Percentiles rank a stretch among this genome's conserved stretches.
phyloP scores from a whole-genome alignment of 2,329 filamentous ascomycete species.

The Colletotrichum limetticola region DNA sequence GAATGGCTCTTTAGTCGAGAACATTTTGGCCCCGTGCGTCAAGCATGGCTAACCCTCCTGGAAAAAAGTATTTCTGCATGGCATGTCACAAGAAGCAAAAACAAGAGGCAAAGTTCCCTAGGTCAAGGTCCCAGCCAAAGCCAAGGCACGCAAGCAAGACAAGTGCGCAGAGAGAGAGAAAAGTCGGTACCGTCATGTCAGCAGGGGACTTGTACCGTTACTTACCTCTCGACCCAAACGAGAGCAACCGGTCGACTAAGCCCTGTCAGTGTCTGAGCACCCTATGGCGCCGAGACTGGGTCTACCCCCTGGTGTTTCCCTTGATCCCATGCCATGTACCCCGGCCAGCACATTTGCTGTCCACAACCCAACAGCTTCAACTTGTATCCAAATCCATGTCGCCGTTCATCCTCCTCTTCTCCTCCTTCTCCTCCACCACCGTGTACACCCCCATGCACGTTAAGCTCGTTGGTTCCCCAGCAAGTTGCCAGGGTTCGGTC shows the following conservation, averaged over 20 bases:
- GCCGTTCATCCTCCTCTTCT: conserved; percentile 29
- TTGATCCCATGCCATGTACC: conserved; percentile 18
- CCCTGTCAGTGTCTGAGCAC: conserved; percentile 36
- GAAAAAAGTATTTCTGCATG: conserved; percentile 17
- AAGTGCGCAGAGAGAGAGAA: background rate
- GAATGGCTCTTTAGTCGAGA: conserved; percentile 16
- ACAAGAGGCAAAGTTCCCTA: conserved; percentile 26
- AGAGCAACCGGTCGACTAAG: conserved; percentile 33
- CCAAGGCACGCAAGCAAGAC: conserved; percentile 18
- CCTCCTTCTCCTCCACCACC: conserved; percentile 15
- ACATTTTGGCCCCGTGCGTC: conserved; percentile 22
- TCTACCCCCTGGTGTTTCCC: conserved; percentile 28
- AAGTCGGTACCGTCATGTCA: conserved; percentile 19
- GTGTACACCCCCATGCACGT: conserved; percentile 31
- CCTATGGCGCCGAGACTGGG: conserved; percentile 29
- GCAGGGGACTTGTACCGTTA: conserved; percentile 30
- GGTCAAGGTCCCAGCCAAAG: conserved; percentile 23
- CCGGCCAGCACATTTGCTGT: conserved; percentile 30
- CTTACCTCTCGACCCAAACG: conserved; percentile 21
- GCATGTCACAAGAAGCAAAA: conserved; percentile 18
- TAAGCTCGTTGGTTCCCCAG: conserved; percentile 30
- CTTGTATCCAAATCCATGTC: conserved; percentile 30
- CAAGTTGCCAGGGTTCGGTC: conserved; percentile 30
- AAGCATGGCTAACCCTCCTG: conserved; percentile 24
- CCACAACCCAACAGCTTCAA: conserved; percentile 34